These are phyloP conservation scores for Saprolegnia parasitica DNA, from an alignment of 352 stramenopile species.

Conservation along the genomic window DNA sequence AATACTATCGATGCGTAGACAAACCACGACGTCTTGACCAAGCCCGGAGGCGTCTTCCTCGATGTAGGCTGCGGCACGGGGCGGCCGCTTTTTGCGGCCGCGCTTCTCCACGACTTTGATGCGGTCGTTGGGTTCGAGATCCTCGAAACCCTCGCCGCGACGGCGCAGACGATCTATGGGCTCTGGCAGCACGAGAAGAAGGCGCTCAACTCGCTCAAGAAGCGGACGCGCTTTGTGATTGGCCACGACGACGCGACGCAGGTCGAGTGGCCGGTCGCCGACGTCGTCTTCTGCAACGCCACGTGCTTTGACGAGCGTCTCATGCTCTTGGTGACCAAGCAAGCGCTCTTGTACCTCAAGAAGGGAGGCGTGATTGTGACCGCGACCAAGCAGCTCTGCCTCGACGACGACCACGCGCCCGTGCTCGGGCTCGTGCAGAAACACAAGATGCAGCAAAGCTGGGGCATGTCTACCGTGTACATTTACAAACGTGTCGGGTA, in stretches of 20 bases:
- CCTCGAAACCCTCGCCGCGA: slow-evolving; percentile 60
- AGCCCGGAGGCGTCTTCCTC: slow-evolving; percentile 72
- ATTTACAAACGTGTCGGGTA: slow-evolving; percentile 25
- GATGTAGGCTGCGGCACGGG: slow-evolving; percentile 86
- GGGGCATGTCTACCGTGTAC: slow-evolving; percentile 18
- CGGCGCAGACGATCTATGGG: slow-evolving; percentile 50
- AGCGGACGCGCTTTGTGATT: slow-evolving; percentile 67
- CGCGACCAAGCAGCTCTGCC: slow-evolving; percentile 34
- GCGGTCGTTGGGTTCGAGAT: slow-evolving; percentile 84
- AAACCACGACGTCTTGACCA: slow-evolving; percentile 51
- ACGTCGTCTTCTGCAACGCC: slow-evolving; percentile 86
- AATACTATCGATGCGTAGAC: slow-evolving; percentile 33
- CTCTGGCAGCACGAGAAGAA: slow-evolving; percentile 48
- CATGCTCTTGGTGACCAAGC: slow-evolving; percentile 48
- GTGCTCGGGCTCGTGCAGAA: slow-evolving; percentile 14
- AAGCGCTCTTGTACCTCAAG: slow-evolving; percentile 48
- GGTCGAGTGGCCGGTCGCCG: slow-evolving; percentile 60
- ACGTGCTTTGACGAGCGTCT: slow-evolving; percentile 81
- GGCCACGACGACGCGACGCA: slow-evolving; percentile 57
- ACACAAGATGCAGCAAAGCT: slow-evolving; percentile 27
- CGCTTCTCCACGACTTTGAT: slow-evolving; percentile 82
- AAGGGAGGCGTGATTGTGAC: slow-evolving; percentile 54
- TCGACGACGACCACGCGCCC: not conserved
- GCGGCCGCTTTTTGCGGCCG: slow-evolving; percentile 81
- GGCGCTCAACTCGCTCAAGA: slow-evolving; percentile 55